Evolutionary conservation across 495 filamentous ascomycete species (phyloP), one percentile per base, ranked within the genome.

Genomic region (Parathielavia hyrcaniae): DNA sequence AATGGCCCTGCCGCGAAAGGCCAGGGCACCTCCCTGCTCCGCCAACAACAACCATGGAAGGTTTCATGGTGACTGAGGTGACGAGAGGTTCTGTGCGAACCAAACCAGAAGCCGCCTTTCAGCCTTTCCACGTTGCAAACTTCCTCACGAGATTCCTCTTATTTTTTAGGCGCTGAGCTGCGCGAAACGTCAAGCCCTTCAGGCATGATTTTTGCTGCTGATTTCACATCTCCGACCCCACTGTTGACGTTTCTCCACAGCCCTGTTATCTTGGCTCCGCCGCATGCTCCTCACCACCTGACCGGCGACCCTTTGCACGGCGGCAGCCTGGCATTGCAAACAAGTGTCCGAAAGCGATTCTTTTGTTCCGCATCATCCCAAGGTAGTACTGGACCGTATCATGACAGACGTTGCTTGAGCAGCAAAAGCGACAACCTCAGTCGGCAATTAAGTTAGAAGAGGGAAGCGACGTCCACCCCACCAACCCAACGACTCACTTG

Each of bases 361-460:
- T n/a, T 14, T n/a, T 54, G 44, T 47, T 50, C 59, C 59, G 58
- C 53, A 64, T n/a, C n/a, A n/a, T n/a, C n/a, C n/a, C n/a, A n/a
- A n/a, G n/a, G n/a, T n/a, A n/a, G n/a, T 67, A 60, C 67, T 65
- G 66, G 65, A 68, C 62, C 49, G 48, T 54, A 70, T 69, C 66
- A 71, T 71, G 68, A 71, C 68, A 65, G 57, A 55, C 45, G 60
- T 53, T 62, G 65, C 55, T 55, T 60, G 61, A 67, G 60, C 35
- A 49, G 58, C 54, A 62, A 50, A 30, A 51, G 58, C 38, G 30
- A 41, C 12, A 26, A 35, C 16, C 40, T n/a, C 13, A 36, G 34
- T 14, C 51, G 12, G 35, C 30, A 19, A 26, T 40, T 38, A 23
- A n/a, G n/a, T n/a, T n/a, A n/a, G n/a, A n/a, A n/a, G 32, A 19